These are phyloP conservation scores for Sugiyamaella marilandica DNA, from an alignment of 805 yeast species.

Conservation along the genomic window DNA sequence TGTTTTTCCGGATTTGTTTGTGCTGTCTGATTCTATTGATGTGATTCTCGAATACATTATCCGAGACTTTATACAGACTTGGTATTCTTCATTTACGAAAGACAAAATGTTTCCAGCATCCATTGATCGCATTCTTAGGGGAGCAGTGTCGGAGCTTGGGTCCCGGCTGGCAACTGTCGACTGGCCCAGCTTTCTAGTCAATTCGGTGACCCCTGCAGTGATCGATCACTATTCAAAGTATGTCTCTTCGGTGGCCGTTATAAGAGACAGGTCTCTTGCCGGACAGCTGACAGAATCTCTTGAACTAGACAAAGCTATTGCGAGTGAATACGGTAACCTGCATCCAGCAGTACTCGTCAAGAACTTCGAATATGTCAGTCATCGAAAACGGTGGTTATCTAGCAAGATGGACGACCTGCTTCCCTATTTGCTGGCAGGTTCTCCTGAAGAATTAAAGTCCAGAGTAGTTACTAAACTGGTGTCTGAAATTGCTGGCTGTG, in stretches of 20 bases:
- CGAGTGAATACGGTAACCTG: slow-evolving; percentile 47
- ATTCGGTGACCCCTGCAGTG: slow-evolving; percentile 56
- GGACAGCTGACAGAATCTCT: slow-evolving; percentile 31
- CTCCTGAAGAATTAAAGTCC: slow-evolving; percentile 30
- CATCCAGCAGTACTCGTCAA: slow-evolving; percentile 53
- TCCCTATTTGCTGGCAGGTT: slow-evolving; percentile 43
- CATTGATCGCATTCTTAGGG: slow-evolving; percentile 42
- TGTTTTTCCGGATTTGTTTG: slow-evolving; percentile 41
- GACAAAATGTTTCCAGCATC: slow-evolving; percentile 40
- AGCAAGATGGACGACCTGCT: slow-evolving; percentile 40
- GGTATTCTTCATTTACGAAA: slow-evolving; percentile 49
- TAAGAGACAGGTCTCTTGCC: slow-evolving; percentile 25
- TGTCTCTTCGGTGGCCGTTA: slow-evolving; percentile 38
- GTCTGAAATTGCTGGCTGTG: slow-evolving; percentile 58
- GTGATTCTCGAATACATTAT: slow-evolving; percentile 46
- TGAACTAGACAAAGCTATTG: slow-evolving; percentile 40
- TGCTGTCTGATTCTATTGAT: slow-evolving; percentile 50
- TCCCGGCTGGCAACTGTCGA: slow-evolving; percentile 44
- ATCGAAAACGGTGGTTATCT: slow-evolving; percentile 49
- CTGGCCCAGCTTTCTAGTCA: slow-evolving; percentile 51
- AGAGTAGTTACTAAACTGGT: slow-evolving; percentile 46
- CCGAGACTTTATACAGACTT: slow-evolving; percentile 49
- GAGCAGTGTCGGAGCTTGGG: slow-evolving; percentile 40
- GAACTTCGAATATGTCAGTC: slow-evolving; percentile 32
- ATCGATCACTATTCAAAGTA: slow-evolving; percentile 59